A percentile compares a stretch with the other conserved stretches of the same genome.
Evolutionary conservation across 164 flowering plant species (phyloP).

Genomic region (Platanus orientalis): DNA sequence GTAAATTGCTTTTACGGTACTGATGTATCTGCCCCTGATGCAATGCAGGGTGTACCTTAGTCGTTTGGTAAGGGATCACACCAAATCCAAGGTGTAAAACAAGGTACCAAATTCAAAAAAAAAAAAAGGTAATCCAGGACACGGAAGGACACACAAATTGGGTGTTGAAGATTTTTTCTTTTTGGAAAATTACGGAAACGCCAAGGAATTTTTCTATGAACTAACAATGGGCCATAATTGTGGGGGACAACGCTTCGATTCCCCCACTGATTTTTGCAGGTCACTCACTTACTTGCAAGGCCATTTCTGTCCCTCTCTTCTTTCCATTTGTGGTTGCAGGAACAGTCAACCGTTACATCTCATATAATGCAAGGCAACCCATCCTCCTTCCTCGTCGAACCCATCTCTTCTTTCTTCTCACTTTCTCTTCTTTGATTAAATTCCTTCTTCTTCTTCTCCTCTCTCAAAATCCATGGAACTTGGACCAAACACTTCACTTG

Average conservation of each 20-base stretch:
- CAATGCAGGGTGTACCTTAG: no score
- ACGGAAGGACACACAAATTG: no score
- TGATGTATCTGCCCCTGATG: no score
- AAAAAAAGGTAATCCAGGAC: no score
- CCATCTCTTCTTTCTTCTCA: background rate
- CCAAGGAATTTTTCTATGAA: slow-evolving; percentile 16
- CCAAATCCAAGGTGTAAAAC: no score
- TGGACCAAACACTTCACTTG: slow-evolving; percentile 43
- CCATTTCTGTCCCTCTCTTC: slow-evolving; percentile 3
- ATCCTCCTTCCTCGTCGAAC: background rate
- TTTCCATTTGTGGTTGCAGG: slow-evolving; percentile 25
- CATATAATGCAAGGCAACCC: slow-evolving; percentile 20
- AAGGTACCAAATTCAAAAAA: no score
- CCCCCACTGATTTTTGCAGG: slow-evolving; percentile 44
- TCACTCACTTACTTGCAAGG: background rate
- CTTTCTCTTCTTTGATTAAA: background rate
- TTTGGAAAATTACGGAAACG: slow-evolving; percentile 5
- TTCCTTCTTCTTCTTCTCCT: slow-evolving; percentile 11
- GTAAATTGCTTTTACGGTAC: no score
- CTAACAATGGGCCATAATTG: slow-evolving; percentile 55
- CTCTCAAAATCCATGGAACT: slow-evolving; percentile 38
- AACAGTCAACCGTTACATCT: slow-evolving; percentile 21
- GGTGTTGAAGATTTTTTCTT: no score
- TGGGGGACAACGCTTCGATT: slow-evolving; percentile 57
- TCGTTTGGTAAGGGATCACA: no score